Evolutionary conservation across 2,329 filamentous ascomycete genomes (phyloP), one percentile per base, ranked within the genome.

Genomic region (Tolypocladium amazonense): DNA sequence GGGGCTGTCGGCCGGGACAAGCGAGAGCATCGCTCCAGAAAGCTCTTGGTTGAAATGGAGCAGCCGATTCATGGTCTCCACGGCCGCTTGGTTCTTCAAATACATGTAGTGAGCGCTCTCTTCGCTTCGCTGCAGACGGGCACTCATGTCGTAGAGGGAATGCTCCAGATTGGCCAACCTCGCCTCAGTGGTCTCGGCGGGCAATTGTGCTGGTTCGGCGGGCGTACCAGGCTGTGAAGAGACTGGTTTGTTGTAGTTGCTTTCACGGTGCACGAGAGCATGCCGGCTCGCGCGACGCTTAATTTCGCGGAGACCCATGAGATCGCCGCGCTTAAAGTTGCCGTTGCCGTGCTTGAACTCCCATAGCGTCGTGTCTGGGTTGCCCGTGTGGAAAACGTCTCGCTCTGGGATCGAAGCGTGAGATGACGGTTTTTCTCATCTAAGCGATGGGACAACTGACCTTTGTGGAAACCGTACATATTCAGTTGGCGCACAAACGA

Each of bases 391-490:
- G 71, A 97, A 99, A 27, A 97, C 94, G 72, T 99, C 94, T 78
- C 94, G 97, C 68, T 97, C 94, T 97, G 68, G 8, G 58, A 56
- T 35, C 1, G 33, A 11, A 18, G 27, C 18, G 45, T 39, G 20
- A 23, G 15, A 53, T 9, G 53, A 35, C 12, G 15, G 15, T 15
- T 8, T 7, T n/a, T n/a, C 7, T 52, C 27, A 33, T 11, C 18
- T 12, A 3, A 7, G 45, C 39, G 47, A 7, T 37, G 27, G 20
- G n/a, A 39, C 15, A 8, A 68, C 71, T 55, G 67, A 95, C 92
- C 92, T 89, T 99, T 99, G 73, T 99, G 94, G 74, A 99, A 99
- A 8, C 94, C 94, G 68, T 99, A 99, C 94, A 99, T 99, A 72
- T 99, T 99, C 57, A 99, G 77, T 76, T 99, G 94, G 56, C 94